phyloP scores from a whole-genome alignment of 805 yeast species.

The Cyberlindnera lachancei region DNA sequence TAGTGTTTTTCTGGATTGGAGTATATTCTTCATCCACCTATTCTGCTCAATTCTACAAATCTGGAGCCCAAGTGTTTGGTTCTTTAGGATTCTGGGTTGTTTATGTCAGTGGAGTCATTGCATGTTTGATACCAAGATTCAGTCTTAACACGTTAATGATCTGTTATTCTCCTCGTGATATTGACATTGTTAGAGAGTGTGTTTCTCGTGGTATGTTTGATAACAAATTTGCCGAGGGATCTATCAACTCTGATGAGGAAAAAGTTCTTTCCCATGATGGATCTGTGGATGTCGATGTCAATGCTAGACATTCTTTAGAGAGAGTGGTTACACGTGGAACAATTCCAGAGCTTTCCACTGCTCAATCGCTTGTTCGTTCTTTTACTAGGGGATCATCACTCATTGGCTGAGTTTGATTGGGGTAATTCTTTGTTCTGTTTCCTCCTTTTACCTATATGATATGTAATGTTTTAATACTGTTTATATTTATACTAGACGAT shows the following conservation, averaged over 20 bases:
- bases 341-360: constrained; percentile 13
- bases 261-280: constrained; percentile 7
- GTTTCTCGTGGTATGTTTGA: constrained; percentile 59
- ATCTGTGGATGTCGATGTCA: constrained; percentile 1
- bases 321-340: constrained; percentile 10
- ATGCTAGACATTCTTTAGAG: constrained; percentile 10
- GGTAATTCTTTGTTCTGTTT: too few species aligned
- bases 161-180: constrained; percentile 53
- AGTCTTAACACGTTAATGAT: constrained; percentile 44
- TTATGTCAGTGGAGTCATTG: constrained; percentile 48
- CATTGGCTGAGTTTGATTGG: neutral
- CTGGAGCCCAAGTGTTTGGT: constrained; percentile 58
- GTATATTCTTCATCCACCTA: constrained; percentile 55
- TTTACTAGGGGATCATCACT: constrained; percentile 7
- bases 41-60: constrained; percentile 52
- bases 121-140: constrained; percentile 62
- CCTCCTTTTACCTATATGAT: too few species aligned
- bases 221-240: constrained; percentile 5
- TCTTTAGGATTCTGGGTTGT: constrained; percentile 60
- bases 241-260: constrained; percentile 5
- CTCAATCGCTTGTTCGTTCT: constrained; percentile 10
- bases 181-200: constrained; percentile 65
- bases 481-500: too few species aligned
- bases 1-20: constrained; percentile 71
- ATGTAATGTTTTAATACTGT: too few species aligned